Base-by-base conservation (phyloP, 345 rosid genomes). In the Ricinus communis region DNA sequence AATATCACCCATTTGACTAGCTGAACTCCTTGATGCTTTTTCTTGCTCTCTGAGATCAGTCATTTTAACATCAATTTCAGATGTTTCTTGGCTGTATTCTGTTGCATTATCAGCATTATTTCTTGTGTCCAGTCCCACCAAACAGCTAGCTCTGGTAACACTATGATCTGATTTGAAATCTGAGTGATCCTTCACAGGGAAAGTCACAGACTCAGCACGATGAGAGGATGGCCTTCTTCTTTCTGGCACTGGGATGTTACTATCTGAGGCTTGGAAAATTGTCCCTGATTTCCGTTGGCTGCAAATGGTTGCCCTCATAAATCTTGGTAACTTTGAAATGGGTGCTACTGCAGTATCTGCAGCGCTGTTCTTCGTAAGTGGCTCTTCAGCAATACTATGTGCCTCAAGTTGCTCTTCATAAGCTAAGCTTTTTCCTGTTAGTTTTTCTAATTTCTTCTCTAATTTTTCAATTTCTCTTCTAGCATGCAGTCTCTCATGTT, bases 251-350 rank as follows among this genome's bases (percentile, higher is more conserved):
- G 74, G 70, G 51, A 76, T 71, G 38, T 31, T 80, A 31, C 74
- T 69, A 43, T 62, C 76, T 52, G 66, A 67, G 61, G 69, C 68
- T 73, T 79, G 82, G 61, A 18, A 66, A 70, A 73, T 71, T 15
- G 65, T 66, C 49, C 84, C 91, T 0, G 86, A 80, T 81, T 83
- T 75, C 59, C 79, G 78, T 78, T 83, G 81, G 82, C 93, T 92
- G 77, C 87, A 83, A 68, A 82, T 68, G 22, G 96, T 92, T 73
- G 92, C 87, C 79, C 85, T 83, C 97, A 92, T 87, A 80, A 90
- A 90, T 71, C 93, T 78, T 18, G 91, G 91, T 51, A 86, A 30
- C 24, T 76, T 79, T 71, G 87, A 85, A 36, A 68, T 68, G 47
- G 78, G 47, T 76, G 74, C 78, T 30, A 71, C 72, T 83, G 74